Evolutionary conservation across 257 asterid species (phyloP).

Genomic region (Solanum corneliomulleri): DNA sequence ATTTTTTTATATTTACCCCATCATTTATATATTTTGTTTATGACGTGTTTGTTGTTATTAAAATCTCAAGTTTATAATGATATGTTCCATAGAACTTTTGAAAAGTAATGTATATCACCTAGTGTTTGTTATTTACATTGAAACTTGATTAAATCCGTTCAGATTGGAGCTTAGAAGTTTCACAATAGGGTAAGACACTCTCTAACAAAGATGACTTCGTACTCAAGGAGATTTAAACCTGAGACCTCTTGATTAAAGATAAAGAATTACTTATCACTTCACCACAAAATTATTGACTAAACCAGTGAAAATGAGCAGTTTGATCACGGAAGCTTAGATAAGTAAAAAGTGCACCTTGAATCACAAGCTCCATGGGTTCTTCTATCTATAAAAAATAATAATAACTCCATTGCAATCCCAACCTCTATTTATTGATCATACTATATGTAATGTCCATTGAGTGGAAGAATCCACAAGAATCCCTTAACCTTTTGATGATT

Average conservation of each 20-base stretch:
- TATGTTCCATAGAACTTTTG: neutral
- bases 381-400: neutral
- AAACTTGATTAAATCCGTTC: no score
- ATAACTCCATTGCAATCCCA: neutral
- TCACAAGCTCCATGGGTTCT: neutral
- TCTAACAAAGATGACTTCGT: no score
- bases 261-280: no score
- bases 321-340: neutral
- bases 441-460: neutral
- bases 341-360: neutral
- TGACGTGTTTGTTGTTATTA: no score
- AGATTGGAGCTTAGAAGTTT: accelerated
- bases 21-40: neutral
- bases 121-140: no score
- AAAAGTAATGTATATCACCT: neutral
- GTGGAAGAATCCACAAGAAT: neutral
- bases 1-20: neutral
- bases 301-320: neutral
- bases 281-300: neutral
- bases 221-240: accelerated
- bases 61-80: neutral
- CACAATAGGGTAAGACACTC: no score
- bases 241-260: no score
- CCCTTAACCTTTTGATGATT: neutral
- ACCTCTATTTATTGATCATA: neutral